Percentiles rank a stretch among this genome's conserved stretches.
Conservation (phyloP, 805 yeast species). For the Candida ficus region DNA sequence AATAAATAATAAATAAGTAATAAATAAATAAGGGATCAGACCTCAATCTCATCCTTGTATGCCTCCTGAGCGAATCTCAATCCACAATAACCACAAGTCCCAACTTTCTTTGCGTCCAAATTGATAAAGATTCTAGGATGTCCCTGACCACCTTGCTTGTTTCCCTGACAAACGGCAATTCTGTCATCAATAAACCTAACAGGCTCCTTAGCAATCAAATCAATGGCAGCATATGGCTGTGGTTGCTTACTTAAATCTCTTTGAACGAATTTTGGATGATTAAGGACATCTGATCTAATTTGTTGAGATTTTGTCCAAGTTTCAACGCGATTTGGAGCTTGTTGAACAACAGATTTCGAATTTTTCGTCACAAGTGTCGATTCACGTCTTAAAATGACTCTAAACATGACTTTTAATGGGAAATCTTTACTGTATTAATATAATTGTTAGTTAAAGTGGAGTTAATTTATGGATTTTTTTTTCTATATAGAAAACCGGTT, state of each 20-base stretch:
- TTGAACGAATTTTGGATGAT: slow-evolving; percentile 50
- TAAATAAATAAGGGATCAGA: slow-evolving; percentile 2
- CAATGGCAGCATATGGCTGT: slow-evolving; percentile 78
- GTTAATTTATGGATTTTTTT: too few relatives aligned
- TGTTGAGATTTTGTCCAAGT: slow-evolving; percentile 71
- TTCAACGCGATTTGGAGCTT: slow-evolving; percentile 70
- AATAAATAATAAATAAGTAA: slow-evolving; percentile 9
- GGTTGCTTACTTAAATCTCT: slow-evolving; percentile 67
- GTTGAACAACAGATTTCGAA: slow-evolving; percentile 28
- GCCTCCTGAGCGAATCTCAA: slow-evolving; percentile 41
- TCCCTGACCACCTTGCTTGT: slow-evolving; percentile 66
- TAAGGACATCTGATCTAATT: slow-evolving; percentile 11
- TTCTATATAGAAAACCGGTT: too few relatives aligned
- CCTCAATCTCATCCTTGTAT: slow-evolving; percentile 15
- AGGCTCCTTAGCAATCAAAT: slow-evolving; percentile 72
- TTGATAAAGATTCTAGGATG: slow-evolving; percentile 82
- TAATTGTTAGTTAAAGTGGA: too few relatives aligned
- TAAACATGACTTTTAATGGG: too few relatives aligned
- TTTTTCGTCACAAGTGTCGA: slow-evolving; percentile 6
- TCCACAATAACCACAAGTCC: slow-evolving; percentile 80
- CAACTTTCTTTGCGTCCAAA: slow-evolving; percentile 68
- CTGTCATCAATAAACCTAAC: slow-evolving; percentile 52
- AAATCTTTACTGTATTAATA: too few relatives aligned
- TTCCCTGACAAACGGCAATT: slow-evolving; percentile 81
- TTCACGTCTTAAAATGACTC: slow-evolving; percentile 4